A percentile compares a stretch with the other conserved stretches of the same genome.
phyloP scores from a whole-genome alignment of 495 filamentous ascomycete species.

The Xylaria nigripes region DNA sequence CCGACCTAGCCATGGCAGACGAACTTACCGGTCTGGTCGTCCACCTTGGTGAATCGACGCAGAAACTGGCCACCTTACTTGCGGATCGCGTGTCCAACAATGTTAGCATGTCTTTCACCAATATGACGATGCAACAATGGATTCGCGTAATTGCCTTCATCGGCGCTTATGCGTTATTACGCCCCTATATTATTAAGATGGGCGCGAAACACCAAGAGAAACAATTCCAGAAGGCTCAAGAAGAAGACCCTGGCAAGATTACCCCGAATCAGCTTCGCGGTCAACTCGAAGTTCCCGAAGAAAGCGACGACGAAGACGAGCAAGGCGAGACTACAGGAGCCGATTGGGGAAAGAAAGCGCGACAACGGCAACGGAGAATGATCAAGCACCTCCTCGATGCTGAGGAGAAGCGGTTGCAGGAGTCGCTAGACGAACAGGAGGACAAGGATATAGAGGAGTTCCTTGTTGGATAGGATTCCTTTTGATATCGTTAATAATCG shows the following conservation, averaged over 20 bases:
- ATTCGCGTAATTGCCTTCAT: constrained; percentile 55
- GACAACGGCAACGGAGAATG: constrained; percentile 53
- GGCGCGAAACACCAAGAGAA: constrained; percentile 36
- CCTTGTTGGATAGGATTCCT: constrained; percentile 35
- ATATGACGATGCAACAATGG: constrained; percentile 48
- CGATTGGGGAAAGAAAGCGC: constrained; percentile 50
- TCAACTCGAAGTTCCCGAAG: constrained; percentile 44
- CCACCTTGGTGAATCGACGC: constrained; percentile 19
- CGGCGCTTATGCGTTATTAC: constrained; percentile 54
- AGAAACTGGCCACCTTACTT: constrained; percentile 20
- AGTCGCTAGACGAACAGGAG: constrained; percentile 48
- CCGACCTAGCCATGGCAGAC: constrained; percentile 21
- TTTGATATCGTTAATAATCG: background rate
- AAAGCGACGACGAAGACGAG: constrained; percentile 44
- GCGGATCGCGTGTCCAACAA: constrained; percentile 47
- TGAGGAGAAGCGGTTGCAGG: constrained; percentile 39
- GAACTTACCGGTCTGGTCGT: constrained; percentile 26
- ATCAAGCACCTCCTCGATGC: constrained; percentile 48
- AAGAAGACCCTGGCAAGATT: constrained; percentile 30
- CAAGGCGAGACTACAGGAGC: constrained; percentile 41
- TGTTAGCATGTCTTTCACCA: constrained; percentile 43
- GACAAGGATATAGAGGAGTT: constrained; percentile 65
- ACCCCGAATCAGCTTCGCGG: constrained; percentile 46
- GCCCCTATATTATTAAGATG: constrained; percentile 53
- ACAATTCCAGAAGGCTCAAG: constrained; percentile 35